A percentile compares a stretch with the other conserved stretches of the same genome.
Evolutionary conservation across 345 rosid species (phyloP).

Genomic region (Acer yangbiense): DNA sequence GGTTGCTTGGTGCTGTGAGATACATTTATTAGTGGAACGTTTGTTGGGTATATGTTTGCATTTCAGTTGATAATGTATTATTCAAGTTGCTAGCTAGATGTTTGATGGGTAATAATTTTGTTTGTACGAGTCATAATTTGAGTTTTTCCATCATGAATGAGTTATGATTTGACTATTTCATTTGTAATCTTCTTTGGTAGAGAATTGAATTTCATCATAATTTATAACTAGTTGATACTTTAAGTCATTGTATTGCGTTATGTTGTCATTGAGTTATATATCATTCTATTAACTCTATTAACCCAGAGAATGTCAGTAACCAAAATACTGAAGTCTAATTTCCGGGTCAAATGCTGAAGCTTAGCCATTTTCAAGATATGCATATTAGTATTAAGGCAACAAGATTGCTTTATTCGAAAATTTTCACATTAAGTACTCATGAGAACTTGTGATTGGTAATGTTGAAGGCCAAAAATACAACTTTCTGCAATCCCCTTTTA

Average conservation of each 20-base stretch:
- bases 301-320: background rate
- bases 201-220: background rate
- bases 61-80: background rate
- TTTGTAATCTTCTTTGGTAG: background rate
- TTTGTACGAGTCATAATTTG: background rate
- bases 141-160: background rate
- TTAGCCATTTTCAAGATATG: background rate
- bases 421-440: background rate
- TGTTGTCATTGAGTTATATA: background rate
- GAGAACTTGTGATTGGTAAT: background rate
- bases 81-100: conserved; percentile 1
- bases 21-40: background rate
- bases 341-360: background rate
- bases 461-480: background rate
- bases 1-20: background rate
- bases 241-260: background rate
- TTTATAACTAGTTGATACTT: background rate
- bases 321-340: background rate
- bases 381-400: no score
- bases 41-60: background rate
- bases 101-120: background rate
- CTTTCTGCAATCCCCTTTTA: background rate
- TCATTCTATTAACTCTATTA: background rate
- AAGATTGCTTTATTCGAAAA: background rate
- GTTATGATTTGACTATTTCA: background rate